Percentiles rank a stretch among this genome's conserved stretches.
These are phyloP conservation scores for Naegleria fowleri DNA, from an alignment of 208 protist genomes.

Conservation along the genomic window DNA sequence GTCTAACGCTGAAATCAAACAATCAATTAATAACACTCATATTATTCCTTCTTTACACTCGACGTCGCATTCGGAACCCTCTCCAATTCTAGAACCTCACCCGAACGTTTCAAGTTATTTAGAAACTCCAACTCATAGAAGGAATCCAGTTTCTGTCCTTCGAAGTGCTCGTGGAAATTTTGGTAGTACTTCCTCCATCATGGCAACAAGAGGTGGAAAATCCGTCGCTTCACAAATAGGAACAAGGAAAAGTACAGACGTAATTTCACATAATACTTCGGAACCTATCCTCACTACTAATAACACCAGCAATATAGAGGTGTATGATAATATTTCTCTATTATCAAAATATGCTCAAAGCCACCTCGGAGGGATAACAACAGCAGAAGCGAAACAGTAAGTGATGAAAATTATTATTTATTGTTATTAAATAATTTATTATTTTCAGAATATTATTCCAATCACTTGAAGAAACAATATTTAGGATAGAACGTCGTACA, in stretches of 20 bases:
- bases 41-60: too few relatives aligned
- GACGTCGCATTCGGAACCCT: too few relatives aligned
- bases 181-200: background rate
- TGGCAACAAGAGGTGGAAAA: background rate
- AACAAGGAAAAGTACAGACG: background rate
- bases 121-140: background rate
- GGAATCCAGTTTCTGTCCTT: background rate
- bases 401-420: too few relatives aligned
- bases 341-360: background rate
- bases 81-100: background rate
- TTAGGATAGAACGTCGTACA: background rate
- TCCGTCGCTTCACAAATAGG: too few relatives aligned
- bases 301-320: background rate
- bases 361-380: background rate
- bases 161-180: background rate
- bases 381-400: background rate
- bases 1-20: too few relatives aligned
- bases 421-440: too few relatives aligned
- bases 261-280: background rate
- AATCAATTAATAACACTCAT: too few relatives aligned
- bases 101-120: background rate
- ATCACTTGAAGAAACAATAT: background rate
- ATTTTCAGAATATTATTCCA: background rate
- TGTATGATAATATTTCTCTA: background rate
- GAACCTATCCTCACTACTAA: background rate